These are phyloP conservation scores for Cytidiella melzeri DNA, from an alignment of 768 basidiomycete species.

Conservation along the genomic window DNA sequence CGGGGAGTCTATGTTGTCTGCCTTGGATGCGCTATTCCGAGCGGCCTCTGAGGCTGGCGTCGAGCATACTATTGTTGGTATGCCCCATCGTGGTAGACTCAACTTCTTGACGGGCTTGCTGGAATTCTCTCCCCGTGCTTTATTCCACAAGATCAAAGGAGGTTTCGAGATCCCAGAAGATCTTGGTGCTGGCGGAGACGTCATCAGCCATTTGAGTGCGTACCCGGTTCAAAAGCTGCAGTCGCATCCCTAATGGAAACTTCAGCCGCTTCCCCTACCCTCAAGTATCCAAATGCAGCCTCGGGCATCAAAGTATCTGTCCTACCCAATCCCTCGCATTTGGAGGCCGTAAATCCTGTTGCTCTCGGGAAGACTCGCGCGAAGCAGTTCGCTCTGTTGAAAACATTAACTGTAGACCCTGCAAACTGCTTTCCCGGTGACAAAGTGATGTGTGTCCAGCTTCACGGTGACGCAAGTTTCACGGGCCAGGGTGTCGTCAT, in stretches of 20 bases:
- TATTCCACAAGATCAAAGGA: conserved; percentile 88
- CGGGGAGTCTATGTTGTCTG: conserved; percentile 90
- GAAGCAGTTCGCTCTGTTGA: conserved; percentile 80
- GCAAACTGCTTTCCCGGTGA: conserved; percentile 45
- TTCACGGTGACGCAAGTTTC: conserved; percentile 92
- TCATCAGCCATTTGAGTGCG: conserved; percentile 77
- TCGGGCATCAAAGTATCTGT: conserved; percentile 65
- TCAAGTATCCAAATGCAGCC: conserved; percentile 47
- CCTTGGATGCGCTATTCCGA: conserved; percentile 70
- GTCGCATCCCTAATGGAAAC: not conserved
- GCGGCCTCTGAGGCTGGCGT: conserved; percentile 63
- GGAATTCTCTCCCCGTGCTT: conserved; percentile 52
- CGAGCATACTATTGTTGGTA: conserved; percentile 67
- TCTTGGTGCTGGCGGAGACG: conserved; percentile 71
- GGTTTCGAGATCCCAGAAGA: conserved; percentile 65
- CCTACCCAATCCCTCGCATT: conserved; percentile 74
- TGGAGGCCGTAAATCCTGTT: conserved; percentile 85
- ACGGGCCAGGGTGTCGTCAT: conserved; percentile 88
- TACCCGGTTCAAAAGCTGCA: conserved; percentile 1
- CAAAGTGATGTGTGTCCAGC: conserved; percentile 80
- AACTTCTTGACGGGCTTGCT: conserved; percentile 81
- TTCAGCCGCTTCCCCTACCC: conserved; percentile 57
- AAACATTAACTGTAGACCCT: conserved; percentile 25
- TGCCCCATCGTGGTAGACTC: conserved; percentile 86
- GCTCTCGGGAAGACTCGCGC: conserved; percentile 87